These are phyloP conservation scores for Tubosaeta brunneosetosa DNA, from an alignment of 768 basidiomycete genomes.

Conservation along the genomic window DNA sequence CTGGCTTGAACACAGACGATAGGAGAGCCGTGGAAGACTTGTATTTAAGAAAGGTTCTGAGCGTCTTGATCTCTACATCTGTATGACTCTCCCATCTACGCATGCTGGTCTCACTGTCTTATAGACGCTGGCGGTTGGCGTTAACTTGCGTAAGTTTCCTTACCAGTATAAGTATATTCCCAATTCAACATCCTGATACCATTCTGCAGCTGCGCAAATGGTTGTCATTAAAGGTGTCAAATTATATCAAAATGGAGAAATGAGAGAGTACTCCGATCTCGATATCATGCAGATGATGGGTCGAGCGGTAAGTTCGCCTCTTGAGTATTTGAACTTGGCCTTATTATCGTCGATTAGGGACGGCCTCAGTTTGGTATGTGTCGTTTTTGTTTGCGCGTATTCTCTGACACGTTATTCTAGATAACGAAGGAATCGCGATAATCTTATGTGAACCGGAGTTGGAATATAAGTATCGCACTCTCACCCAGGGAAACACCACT, in stretches of 20 bases:
- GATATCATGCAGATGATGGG: constrained; percentile 98
- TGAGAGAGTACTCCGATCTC: constrained; percentile 83
- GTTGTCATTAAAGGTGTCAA: constrained; percentile 92
- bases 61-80: constrained; percentile 77
- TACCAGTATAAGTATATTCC: too few relatives aligned
- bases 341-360: constrained; percentile 43
- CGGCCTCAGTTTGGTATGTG: constrained; percentile 81
- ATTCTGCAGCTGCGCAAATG: constrained; percentile 72
- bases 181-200: background rate
- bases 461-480: constrained; percentile 64
- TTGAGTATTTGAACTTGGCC: background rate
- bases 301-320: constrained; percentile 58
- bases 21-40: constrained; percentile 68
- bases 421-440: constrained; percentile 77
- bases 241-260: constrained; percentile 63
- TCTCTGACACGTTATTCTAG: constrained; percentile 33
- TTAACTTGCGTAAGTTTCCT: constrained; percentile 75
- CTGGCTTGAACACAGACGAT: constrained; percentile 74
- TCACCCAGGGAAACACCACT: constrained; percentile 66
- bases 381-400: background rate
- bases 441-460: constrained; percentile 76
- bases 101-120: constrained; percentile 6
- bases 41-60: constrained; percentile 59
- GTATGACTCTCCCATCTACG: constrained; percentile 38
- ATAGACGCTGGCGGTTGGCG: constrained; percentile 92